Evolutionary conservation across 345 rosid genomes (phyloP), one percentile per base, ranked within the genome.

Genomic region (Alliaria petiolata): DNA sequence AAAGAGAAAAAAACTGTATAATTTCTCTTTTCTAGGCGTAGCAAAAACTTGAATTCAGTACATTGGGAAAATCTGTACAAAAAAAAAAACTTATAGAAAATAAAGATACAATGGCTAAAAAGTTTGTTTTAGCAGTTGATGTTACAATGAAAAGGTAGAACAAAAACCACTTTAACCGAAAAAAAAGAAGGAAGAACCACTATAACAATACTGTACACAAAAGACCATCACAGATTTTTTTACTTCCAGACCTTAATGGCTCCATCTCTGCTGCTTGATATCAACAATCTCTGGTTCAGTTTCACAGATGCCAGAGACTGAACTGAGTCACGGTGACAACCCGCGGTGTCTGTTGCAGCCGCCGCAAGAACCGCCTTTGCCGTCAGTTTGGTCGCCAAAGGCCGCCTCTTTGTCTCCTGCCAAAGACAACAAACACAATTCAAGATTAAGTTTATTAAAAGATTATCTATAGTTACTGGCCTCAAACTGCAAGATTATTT

Each of bases 161-260:
- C 31, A 28, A 28, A 5, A 28, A 28, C 5, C 31, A 28, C 31
- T 28, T 4, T 0, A 28, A 28, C 31, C 25, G 3, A 22, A 22
- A 22, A 22, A 22, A 22, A 22, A 7, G 8, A 25, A 13, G 14
- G 30, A 31, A 63, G n/a, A n/a, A n/a, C n/a, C 31, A 16, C 64
- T 72, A 63, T 35, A 35, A 52, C 46, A 67, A 17, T 47, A 63
- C 63, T 53, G 56, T 72, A 74, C 73, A 67, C 14, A n/a, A 54
- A 34, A 12, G 62, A 14, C 16, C 78, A 20, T 43, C 30, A 20
- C 10, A 11, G 38, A 8, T 25, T 25, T 59, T n/a, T 62, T 81
- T 79, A 95, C 86, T 91, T 95, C 97, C 97, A 95, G 77, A 95
- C 97, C 86, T 91, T 95, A 54, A 95, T 83, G 67, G 96, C 93